Evolutionary conservation across 2,329 filamentous ascomycete genomes (phyloP).

Genomic region (Coniosporium uncinatum): DNA sequence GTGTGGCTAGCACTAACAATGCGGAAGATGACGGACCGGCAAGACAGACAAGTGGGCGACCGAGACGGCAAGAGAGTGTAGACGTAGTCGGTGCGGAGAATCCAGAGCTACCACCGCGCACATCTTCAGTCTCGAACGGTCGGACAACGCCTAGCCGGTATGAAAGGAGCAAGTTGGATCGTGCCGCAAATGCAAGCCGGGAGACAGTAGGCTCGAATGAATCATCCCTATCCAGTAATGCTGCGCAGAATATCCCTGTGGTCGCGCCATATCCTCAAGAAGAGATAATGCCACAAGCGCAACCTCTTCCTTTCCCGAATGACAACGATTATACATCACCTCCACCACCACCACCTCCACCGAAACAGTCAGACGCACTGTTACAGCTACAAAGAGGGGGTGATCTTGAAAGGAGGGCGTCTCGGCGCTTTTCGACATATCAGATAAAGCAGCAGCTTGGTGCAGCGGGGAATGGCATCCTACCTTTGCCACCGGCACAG

Average conservation of each 20-base stretch:
- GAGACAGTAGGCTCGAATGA: constrained; percentile 19
- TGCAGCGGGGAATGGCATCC: constrained; percentile 72
- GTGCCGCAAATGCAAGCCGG: constrained; percentile 22
- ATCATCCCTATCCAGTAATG: constrained; percentile 67
- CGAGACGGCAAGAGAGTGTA: not conserved
- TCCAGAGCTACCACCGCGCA: constrained; percentile 40
- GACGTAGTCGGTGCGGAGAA: constrained; percentile 16
- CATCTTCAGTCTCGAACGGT: constrained; percentile 36
- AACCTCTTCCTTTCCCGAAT: constrained; percentile 19
- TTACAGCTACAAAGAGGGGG: constrained; percentile 88
- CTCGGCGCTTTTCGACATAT: constrained; percentile 90
- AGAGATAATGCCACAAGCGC: constrained; percentile 36
- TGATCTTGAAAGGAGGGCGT: constrained; percentile 88
- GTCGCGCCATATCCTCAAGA: constrained; percentile 68
- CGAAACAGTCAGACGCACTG: constrained; percentile 83
- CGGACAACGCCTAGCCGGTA: constrained; percentile 26
- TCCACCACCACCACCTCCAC: constrained; percentile 75
- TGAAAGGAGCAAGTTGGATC: constrained; percentile 26
- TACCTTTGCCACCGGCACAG: constrained; percentile 74
- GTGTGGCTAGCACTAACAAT: constrained; percentile 21
- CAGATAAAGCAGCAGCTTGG: constrained; percentile 95
- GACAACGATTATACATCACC: constrained; percentile 35
- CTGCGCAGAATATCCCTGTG: constrained; percentile 71
- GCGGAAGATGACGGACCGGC: no score
- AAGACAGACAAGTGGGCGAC: no score